These are phyloP conservation scores for Cerioporus squamosus DNA, from an alignment of 1,284 basidiomycete genomes.

Conservation along the genomic window DNA sequence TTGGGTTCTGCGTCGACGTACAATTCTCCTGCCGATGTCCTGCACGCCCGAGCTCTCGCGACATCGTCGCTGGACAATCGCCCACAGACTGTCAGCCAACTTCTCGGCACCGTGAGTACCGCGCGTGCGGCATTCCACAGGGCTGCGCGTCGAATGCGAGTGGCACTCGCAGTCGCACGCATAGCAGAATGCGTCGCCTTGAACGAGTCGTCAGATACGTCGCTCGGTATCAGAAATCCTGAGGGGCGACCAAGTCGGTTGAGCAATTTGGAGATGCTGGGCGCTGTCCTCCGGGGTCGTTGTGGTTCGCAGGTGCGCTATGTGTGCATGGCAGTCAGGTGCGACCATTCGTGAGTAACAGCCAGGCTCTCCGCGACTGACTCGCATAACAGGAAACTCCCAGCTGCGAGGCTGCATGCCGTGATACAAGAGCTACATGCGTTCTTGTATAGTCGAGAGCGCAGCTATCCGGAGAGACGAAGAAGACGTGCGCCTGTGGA, in stretches of 20 bases:
- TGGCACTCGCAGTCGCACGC: constrained; percentile 52
- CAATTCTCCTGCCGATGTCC: constrained; percentile 45
- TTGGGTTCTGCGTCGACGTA: constrained; percentile 28
- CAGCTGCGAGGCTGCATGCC: constrained; percentile 39
- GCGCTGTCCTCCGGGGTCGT: constrained; percentile 45
- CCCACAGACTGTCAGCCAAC: background rate
- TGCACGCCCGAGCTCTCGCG: constrained; percentile 42
- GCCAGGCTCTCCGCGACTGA: background rate
- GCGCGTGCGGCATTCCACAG: constrained; percentile 43
- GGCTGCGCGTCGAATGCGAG: constrained; percentile 41
- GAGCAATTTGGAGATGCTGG: constrained; percentile 37
- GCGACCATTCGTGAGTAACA: constrained; percentile 18
- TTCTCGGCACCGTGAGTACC: constrained; percentile 38
- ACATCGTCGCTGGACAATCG: background rate
- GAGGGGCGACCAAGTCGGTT: constrained; percentile 10
- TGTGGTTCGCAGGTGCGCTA: constrained; percentile 45
- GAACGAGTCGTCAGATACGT: constrained; percentile 40
- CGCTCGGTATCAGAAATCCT: constrained; percentile 22
- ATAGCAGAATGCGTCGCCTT: constrained; percentile 45
- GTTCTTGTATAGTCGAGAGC: constrained; percentile 38
- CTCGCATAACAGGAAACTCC: constrained; percentile 46
- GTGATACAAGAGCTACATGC: constrained; percentile 45
- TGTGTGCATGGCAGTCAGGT: constrained; percentile 53
- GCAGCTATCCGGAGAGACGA: constrained; percentile 36
- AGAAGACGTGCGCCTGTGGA: constrained; percentile 39